phyloP scores from a whole-genome alignment of 495 filamentous ascomycete genomes.

The Trichocladium antarcticum region DNA sequence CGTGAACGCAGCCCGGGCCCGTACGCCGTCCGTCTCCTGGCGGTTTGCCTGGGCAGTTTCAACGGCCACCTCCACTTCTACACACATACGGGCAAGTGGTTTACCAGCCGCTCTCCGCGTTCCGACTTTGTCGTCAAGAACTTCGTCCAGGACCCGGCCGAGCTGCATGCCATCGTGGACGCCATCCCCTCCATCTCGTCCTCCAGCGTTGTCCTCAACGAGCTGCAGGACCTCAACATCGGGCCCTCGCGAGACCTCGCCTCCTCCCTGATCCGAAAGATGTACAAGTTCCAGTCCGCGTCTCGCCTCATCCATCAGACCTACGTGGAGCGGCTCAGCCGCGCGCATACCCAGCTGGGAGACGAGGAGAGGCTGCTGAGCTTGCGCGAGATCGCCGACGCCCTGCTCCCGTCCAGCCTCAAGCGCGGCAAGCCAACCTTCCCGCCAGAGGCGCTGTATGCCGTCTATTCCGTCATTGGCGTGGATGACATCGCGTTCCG shows the following conservation, averaged over 20 bases:
- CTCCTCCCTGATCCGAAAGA: slow-evolving; percentile 38
- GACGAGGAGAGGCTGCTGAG: slow-evolving; percentile 44
- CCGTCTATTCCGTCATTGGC: slow-evolving; percentile 53
- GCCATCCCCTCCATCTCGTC: slow-evolving; percentile 41
- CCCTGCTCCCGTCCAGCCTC: slow-evolving; percentile 35
- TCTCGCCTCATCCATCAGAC: slow-evolving; percentile 42
- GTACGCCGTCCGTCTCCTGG: slow-evolving; percentile 41
- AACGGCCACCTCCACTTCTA: slow-evolving; percentile 60
- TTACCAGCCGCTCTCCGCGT: slow-evolving; percentile 36
- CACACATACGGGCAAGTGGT: slow-evolving; percentile 60
- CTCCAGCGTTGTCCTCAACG: slow-evolving; percentile 30
- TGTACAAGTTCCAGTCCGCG: slow-evolving; percentile 41
- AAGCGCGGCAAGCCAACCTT: slow-evolving; percentile 37
- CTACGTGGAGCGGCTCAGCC: slow-evolving; percentile 43
- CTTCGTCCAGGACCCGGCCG: slow-evolving; percentile 44
- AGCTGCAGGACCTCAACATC: slow-evolving; percentile 37
- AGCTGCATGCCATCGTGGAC: slow-evolving; percentile 48
- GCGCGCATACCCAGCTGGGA: slow-evolving; percentile 37
- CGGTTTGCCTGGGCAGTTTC: slow-evolving; percentile 56
- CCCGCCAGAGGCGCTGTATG: slow-evolving; percentile 48
- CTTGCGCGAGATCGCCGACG: slow-evolving; percentile 52
- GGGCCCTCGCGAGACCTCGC: slow-evolving; percentile 44
- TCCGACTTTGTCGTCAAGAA: slow-evolving; percentile 52
- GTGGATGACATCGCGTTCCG: slow-evolving; percentile 44
- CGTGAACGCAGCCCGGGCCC: background rate